These are phyloP conservation scores for Daldinia eschscholtzii DNA, from an alignment of 2,329 filamentous ascomycete genomes.

Conservation along the genomic window DNA sequence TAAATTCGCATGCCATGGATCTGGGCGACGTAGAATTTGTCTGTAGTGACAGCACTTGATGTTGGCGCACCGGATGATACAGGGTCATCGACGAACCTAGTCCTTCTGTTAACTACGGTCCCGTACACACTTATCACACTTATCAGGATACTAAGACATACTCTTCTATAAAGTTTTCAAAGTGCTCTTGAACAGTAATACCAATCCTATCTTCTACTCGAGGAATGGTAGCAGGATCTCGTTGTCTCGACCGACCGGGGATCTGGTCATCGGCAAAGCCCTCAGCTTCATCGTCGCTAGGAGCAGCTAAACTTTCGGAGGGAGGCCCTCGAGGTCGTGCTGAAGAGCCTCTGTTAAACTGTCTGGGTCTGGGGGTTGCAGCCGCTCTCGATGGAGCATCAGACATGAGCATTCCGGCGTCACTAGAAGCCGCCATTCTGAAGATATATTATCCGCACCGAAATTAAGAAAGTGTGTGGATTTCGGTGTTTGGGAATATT, in stretches of 20 bases:
- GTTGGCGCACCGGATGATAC: constrained; percentile 71
- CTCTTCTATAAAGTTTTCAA: constrained; percentile 84
- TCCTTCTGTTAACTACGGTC: constrained; percentile 6
- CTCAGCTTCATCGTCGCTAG: constrained; percentile 72
- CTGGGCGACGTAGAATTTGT: constrained; percentile 88
- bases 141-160: constrained; percentile 55
- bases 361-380: constrained; percentile 59
- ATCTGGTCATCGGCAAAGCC: constrained; percentile 75
- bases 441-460: not conserved
- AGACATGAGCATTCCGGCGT: constrained; percentile 69
- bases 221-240: constrained; percentile 68
- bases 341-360: constrained; percentile 64
- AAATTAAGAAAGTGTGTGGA: not conserved
- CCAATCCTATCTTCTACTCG: constrained; percentile 82
- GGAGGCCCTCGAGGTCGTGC: constrained; percentile 70
- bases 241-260: constrained; percentile 63
- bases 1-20: constrained; percentile 81
- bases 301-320: constrained; percentile 70
- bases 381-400: constrained; percentile 62
- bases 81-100: constrained; percentile 76
- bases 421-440: constrained; percentile 67
- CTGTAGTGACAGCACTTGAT: constrained; percentile 78
- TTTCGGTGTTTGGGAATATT: constrained; percentile 13
- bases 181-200: constrained; percentile 79
- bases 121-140: constrained; percentile 15